phyloP scores from a whole-genome alignment of 2,329 filamentous ascomycete species.

The Lachnellula subtilissima region DNA sequence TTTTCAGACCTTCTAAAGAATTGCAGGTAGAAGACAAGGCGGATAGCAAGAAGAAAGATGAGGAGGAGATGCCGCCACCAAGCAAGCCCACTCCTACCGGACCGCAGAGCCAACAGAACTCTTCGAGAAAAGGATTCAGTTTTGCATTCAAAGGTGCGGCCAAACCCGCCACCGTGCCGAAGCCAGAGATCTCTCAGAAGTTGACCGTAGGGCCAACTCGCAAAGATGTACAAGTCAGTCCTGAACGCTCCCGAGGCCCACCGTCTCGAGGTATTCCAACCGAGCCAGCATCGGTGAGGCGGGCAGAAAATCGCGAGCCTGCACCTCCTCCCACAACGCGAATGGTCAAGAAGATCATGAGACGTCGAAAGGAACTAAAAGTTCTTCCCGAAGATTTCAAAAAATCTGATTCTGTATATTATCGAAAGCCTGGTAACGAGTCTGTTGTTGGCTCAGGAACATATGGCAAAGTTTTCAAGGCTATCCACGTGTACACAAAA shows the following conservation, averaged over 20 bases:
- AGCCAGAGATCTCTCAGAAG: slow-evolving; percentile 62
- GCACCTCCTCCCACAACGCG: slow-evolving; percentile 39
- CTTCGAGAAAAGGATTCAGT: slow-evolving; percentile 65
- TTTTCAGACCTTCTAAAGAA: slow-evolving; percentile 61
- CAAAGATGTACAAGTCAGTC: slow-evolving; percentile 21
- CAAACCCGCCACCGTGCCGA: slow-evolving; percentile 53
- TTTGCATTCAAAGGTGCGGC: slow-evolving; percentile 83
- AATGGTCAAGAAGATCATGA: slow-evolving; percentile 64
- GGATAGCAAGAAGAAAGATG: slow-evolving; percentile 43
- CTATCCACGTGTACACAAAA: slow-evolving; percentile 86
- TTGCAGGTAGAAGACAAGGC: slow-evolving; percentile 56
- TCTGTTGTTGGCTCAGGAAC: slow-evolving; percentile 94
- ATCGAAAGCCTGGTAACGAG: slow-evolving; percentile 92
- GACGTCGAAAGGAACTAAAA: slow-evolving; percentile 59
- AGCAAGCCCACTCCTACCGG: slow-evolving; percentile 44
- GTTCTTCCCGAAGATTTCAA: slow-evolving; percentile 71
- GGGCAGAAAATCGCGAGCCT: slow-evolving; percentile 27
- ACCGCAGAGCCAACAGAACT: slow-evolving; percentile 34
- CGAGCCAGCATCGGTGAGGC: slow-evolving; percentile 48
- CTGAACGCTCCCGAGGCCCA: slow-evolving; percentile 41
- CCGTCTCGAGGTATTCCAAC: slow-evolving; percentile 42
- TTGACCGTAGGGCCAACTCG: slow-evolving; percentile 50
- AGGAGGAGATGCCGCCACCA: slow-evolving; percentile 51
- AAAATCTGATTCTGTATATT: slow-evolving; percentile 84
- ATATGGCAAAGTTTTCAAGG: slow-evolving; percentile 94